These are phyloP conservation scores for Plasmodium coatneyi DNA, from an alignment of 169 alveolate genomes.

Conservation along the genomic window DNA sequence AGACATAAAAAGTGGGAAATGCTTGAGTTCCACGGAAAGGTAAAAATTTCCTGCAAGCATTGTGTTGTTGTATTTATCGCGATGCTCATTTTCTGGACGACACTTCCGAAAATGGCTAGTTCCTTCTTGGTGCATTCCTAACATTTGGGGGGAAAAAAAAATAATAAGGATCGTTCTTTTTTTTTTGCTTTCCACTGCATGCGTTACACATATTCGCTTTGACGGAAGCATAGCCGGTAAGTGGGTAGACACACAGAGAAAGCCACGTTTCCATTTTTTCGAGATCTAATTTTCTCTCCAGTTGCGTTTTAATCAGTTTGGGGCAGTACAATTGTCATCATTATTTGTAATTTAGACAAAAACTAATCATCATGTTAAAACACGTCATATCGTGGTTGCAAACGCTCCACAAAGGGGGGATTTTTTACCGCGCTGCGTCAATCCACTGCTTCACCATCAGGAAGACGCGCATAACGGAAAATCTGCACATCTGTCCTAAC, in stretches of 20 bases:
- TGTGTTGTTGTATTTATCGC: constrained; percentile 95
- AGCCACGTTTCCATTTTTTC: background rate
- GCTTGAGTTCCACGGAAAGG: constrained; percentile 90
- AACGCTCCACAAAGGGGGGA: background rate
- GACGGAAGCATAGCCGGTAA: background rate
- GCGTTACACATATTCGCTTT: background rate
- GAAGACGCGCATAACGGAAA: background rate
- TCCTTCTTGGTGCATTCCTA: constrained; percentile 93
- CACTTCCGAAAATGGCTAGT: constrained; percentile 95
- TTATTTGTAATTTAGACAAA: constrained; percentile 72
- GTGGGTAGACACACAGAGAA: background rate
- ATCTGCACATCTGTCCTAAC: background rate
- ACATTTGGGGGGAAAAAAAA: background rate
- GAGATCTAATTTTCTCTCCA: background rate
- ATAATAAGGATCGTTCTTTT: background rate
- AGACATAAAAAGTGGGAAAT: constrained; percentile 92
- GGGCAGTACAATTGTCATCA: constrained; percentile 85
- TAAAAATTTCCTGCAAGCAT: constrained; percentile 91
- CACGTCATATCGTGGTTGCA: background rate
- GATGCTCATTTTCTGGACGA: constrained; percentile 90
- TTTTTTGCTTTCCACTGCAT: background rate
- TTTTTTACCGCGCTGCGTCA: background rate
- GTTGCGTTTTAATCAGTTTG: constrained; percentile 81
- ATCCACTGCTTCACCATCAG: background rate
- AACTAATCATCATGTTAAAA: constrained; percentile 84